These are phyloP conservation scores for Corchorus capsularis DNA, from an alignment of 345 rosid genomes.

Conservation along the genomic window DNA sequence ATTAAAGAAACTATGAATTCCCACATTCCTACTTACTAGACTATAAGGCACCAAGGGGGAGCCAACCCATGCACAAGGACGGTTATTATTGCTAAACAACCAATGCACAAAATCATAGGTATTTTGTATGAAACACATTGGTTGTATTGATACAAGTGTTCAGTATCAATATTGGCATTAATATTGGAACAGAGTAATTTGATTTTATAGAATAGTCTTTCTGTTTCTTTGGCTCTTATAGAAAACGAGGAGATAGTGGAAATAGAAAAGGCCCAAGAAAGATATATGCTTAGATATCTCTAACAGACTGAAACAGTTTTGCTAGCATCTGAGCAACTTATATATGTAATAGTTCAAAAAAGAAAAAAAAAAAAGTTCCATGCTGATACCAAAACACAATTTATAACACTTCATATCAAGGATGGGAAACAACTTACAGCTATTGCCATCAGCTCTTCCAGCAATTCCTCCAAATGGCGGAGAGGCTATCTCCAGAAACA, in stretches of 20 bases:
- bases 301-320: neutral
- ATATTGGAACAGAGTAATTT: neutral
- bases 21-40: neutral
- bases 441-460: slow-evolving; percentile 83
- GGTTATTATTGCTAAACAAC: slow-evolving; percentile 9
- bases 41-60: neutral
- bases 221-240: neutral
- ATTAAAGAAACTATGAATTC: slow-evolving; percentile 4
- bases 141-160: neutral
- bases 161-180: neutral
- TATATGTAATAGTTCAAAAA: neutral
- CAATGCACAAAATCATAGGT: neutral
- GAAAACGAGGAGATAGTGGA: neutral
- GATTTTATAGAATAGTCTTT: neutral
- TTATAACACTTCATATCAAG: neutral
- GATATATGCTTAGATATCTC: neutral
- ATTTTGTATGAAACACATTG: neutral
- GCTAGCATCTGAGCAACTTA: neutral
- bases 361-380: too few relatives aligned
- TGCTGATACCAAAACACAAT: neutral
- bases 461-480: slow-evolving; percentile 84
- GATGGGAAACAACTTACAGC: slow-evolving; percentile 64
- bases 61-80: neutral
- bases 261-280: neutral
- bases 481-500: slow-evolving; percentile 58